A percentile compares a stretch with the other conserved stretches of the same genome.
Conservation (phyloP, 345 rosid species). For the Euphorbia peplus region DNA sequence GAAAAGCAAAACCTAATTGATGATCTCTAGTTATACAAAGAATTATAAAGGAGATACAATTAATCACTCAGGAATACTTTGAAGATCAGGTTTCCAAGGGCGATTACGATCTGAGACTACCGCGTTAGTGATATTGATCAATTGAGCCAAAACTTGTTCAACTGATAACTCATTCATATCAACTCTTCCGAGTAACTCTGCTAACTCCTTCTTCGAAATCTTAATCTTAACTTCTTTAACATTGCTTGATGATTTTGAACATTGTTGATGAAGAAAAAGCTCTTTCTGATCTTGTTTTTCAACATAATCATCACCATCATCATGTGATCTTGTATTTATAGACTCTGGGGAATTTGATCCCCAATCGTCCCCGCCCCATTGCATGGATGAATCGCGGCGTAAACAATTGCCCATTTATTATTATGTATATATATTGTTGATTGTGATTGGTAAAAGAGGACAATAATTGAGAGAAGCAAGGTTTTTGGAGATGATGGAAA, state of each 20-base stretch:
- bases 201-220: constrained; percentile 51
- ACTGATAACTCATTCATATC: constrained; percentile 39
- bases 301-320: no score
- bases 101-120: constrained; percentile 21
- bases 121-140: constrained; percentile 23
- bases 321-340: no score
- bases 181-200: constrained; percentile 45
- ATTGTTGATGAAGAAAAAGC: constrained; percentile 12
- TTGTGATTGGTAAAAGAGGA: neutral
- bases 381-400: constrained; percentile 32
- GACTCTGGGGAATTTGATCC: constrained; percentile 17
- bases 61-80: constrained; percentile 53
- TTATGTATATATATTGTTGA: no score
- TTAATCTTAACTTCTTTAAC: constrained; percentile 50
- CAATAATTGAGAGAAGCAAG: neutral
- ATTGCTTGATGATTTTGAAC: neutral
- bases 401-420: constrained; percentile 51
- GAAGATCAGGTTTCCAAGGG: constrained; percentile 58
- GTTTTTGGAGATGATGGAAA: no score
- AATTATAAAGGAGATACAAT: no score
- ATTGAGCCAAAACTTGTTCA: constrained; percentile 39
- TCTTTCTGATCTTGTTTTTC: constrained; percentile 10
- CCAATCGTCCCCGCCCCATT: constrained; percentile 62
- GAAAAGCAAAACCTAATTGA: neutral
- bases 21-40: no score